A percentile compares a stretch with the other conserved stretches of the same genome.
Conservation (phyloP, 441 rosid genomes). For the Adansonia gregorii region DNA sequence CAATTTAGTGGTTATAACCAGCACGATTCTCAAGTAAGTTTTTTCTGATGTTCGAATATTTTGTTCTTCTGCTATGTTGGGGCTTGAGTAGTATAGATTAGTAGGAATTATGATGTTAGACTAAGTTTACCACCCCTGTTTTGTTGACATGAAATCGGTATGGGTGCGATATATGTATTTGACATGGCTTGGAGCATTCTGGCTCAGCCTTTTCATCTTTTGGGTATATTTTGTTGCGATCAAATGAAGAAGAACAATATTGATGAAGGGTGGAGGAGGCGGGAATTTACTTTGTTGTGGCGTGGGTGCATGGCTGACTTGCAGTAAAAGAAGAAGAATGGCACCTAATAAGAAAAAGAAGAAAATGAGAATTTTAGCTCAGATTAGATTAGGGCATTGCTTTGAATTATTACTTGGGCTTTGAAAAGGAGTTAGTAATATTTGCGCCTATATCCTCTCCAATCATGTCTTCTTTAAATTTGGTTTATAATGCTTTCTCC, state of each 20-base stretch:
- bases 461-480: no score
- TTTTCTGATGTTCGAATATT: constrained; percentile 13
- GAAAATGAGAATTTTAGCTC: neutral
- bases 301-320: neutral
- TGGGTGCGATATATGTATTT: neutral
- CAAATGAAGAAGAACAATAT: neutral
- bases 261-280: neutral
- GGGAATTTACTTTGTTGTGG: no score
- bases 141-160: neutral
- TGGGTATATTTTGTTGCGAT: neutral
- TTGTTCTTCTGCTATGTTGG: neutral
- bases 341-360: neutral
- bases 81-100: constrained; percentile 3
- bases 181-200: neutral
- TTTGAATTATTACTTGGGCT: no score
- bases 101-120: neutral
- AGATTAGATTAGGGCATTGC: neutral
- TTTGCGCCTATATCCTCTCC: no score
- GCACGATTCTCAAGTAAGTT: constrained; percentile 75
- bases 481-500: no score
- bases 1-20: constrained; percentile 76
- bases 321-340: neutral
- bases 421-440: no score
- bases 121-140: neutral
- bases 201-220: neutral